A percentile compares a stretch with the other conserved stretches of the same genome.
These are phyloP conservation scores for Lepiota subincarnata DNA, from an alignment of 768 basidiomycete genomes.

Conservation along the genomic window DNA sequence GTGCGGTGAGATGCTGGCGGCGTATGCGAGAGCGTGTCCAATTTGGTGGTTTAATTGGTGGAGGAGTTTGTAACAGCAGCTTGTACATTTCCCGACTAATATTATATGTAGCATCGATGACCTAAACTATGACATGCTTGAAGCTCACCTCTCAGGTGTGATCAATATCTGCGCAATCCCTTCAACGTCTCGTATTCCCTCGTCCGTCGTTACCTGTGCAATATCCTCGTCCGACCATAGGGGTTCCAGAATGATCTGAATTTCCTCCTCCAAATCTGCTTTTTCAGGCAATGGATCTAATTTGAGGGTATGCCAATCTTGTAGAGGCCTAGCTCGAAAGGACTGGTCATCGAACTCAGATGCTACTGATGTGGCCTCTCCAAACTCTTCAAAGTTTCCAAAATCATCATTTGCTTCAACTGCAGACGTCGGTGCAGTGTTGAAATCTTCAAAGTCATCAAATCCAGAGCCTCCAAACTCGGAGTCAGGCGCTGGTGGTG, in stretches of 20 bases:
- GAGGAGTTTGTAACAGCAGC: constrained; percentile 63
- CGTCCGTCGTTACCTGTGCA: constrained; percentile 54
- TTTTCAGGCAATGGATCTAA: constrained; percentile 63
- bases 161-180: constrained; percentile 78
- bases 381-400: constrained; percentile 87
- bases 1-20: constrained; percentile 83
- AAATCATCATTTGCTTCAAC: constrained; percentile 66
- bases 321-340: constrained; percentile 37
- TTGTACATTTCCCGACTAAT: constrained; percentile 77
- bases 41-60: constrained; percentile 79
- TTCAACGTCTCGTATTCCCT: constrained; percentile 73
- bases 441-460: constrained; percentile 65
- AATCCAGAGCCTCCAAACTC: constrained; percentile 33
- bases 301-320: constrained; percentile 57
- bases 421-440: constrained; percentile 35
- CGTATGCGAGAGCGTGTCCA: constrained; percentile 93
- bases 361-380: constrained; percentile 26
- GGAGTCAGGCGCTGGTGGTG: constrained; percentile 21
- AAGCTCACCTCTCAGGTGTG: constrained; percentile 63
- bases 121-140: not conserved
- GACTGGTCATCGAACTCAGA: constrained; percentile 13
- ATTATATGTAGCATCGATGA: constrained; percentile 14
- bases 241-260: constrained; percentile 62
- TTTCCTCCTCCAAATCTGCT: constrained; percentile 52
- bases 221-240: constrained; percentile 57